Evolutionary conservation across 331 rosid genomes (phyloP).

Genomic region (Saraca asoca): DNA sequence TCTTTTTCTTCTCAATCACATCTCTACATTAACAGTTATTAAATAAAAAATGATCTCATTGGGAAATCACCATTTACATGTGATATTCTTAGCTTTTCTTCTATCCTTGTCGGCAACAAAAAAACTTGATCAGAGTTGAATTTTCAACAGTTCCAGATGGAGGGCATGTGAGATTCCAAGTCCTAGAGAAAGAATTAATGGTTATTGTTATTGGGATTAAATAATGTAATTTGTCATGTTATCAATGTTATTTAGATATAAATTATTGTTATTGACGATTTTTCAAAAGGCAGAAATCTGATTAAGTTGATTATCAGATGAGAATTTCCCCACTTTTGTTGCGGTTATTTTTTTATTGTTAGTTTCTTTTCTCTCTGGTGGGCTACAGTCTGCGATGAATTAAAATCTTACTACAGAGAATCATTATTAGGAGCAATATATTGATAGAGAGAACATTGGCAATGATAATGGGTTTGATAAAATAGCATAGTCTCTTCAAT

Average conservation of each 20-base stretch:
- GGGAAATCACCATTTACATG: slow-evolving; percentile 39
- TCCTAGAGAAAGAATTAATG: slow-evolving; percentile 18
- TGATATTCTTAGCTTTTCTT: slow-evolving; percentile 39
- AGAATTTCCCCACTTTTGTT: slow-evolving; percentile 39
- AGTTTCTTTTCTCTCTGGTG: slow-evolving; percentile 35
- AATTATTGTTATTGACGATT: too few relatives aligned
- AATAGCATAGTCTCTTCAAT: slow-evolving; percentile 47
- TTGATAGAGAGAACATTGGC: slow-evolving; percentile 37
- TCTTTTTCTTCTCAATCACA: too few relatives aligned
- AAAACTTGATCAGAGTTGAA: slow-evolving; percentile 26
- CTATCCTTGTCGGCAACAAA: slow-evolving; percentile 40
- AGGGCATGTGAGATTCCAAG: slow-evolving; percentile 44
- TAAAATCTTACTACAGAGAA: slow-evolving; percentile 47
- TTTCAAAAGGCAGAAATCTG: slow-evolving; percentile 35
- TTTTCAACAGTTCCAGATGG: slow-evolving; percentile 38
- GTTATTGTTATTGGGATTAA: not conserved
- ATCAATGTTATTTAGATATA: not conserved
- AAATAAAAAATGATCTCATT: slow-evolving; percentile 3
- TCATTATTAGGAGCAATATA: slow-evolving; percentile 55
- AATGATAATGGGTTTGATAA: slow-evolving; percentile 79
- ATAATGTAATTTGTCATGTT: slow-evolving; percentile 19
- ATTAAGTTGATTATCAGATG: slow-evolving; percentile 47
- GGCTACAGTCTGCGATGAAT: slow-evolving; percentile 43
- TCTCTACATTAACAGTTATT: too few relatives aligned
- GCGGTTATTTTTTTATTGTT: slow-evolving; percentile 41